These are phyloP conservation scores for Niebla homalea DNA, from an alignment of 495 filamentous ascomycete species.

Conservation along the genomic window DNA sequence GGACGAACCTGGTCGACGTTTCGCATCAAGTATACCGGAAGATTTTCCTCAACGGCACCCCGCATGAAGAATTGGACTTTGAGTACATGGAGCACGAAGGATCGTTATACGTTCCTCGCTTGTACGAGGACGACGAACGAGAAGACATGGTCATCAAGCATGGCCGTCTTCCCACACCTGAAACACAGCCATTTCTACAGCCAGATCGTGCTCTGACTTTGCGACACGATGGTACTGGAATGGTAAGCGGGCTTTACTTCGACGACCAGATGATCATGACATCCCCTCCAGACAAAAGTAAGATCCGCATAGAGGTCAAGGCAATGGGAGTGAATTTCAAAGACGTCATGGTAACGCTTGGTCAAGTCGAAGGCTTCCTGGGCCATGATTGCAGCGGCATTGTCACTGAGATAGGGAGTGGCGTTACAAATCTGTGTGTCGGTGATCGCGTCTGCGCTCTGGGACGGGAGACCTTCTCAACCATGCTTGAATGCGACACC, in stretches of 20 bases:
- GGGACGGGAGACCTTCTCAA: constrained; percentile 17
- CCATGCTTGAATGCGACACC: not conserved
- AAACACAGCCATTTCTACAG: not conserved
- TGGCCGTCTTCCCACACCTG: not conserved
- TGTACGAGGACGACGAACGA: not conserved
- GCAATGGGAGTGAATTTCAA: constrained; percentile 17
- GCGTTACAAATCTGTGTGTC: constrained; percentile 11
- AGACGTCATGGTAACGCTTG: constrained; percentile 27
- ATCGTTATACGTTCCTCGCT: not conserved
- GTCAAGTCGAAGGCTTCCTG: constrained; percentile 22
- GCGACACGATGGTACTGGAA: constrained; percentile 13
- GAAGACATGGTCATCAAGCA: not conserved
- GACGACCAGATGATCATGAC: not conserved
- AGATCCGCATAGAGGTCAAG: constrained; percentile 1
- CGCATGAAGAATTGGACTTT: constrained; percentile 2
- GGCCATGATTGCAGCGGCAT: constrained; percentile 43
- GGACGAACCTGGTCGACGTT: constrained; percentile 8
- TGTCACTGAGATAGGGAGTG: constrained; percentile 34
- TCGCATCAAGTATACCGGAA: not conserved
- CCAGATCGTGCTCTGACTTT: constrained; percentile 18
- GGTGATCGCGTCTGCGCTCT: constrained; percentile 19
- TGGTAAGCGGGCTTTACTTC: constrained; percentile 19
- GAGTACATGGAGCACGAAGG: constrained; percentile 20
- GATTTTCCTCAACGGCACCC: not conserved
- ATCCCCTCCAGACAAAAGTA: not conserved